Evolutionary conservation across 78 protist genomes (phyloP).

Genomic region (Bodo saltans): DNA sequence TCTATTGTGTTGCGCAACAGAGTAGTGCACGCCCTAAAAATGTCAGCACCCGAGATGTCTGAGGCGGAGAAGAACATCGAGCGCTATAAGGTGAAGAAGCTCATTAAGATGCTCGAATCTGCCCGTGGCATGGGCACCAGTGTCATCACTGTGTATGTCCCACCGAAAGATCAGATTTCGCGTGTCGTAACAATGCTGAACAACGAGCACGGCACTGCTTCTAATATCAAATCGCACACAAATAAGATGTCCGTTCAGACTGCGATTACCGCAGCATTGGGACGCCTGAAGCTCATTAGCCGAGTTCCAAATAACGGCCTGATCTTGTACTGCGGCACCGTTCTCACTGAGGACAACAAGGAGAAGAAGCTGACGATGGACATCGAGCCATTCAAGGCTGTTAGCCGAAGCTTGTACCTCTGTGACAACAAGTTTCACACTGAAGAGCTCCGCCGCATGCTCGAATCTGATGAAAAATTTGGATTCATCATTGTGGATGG

Average conservation of each 20-base stretch:
- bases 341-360: conserved; percentile 92
- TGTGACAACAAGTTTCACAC: conserved; percentile 99
- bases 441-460: conserved; percentile 82
- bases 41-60: too few species aligned
- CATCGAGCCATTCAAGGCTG: conserved; percentile 98
- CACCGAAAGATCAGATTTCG: conserved; percentile 94
- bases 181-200: conserved; percentile 83
- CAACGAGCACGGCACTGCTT: conserved; percentile 98
- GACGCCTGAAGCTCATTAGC: conserved; percentile 81
- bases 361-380: conserved; percentile 93
- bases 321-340: conserved; percentile 96
- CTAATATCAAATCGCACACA: conserved; percentile 96
- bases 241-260: conserved; percentile 81
- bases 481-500: conserved; percentile 98
- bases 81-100: conserved; percentile 82
- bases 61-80: conserved; percentile 57
- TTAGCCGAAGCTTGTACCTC: conserved; percentile 94
- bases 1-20: too few species aligned
- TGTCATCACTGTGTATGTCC: conserved; percentile 95
- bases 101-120: conserved; percentile 61
- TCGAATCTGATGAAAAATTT: conserved; percentile 90
- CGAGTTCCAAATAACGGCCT: conserved; percentile 94
- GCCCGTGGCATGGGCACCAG: conserved; percentile 94
- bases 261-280: conserved; percentile 95
- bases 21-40: too few species aligned